Evolutionary conservation across 2,329 filamentous ascomycete species (phyloP), one percentile per base, ranked within the genome.

Genomic region (Harringtonia lauricola): DNA sequence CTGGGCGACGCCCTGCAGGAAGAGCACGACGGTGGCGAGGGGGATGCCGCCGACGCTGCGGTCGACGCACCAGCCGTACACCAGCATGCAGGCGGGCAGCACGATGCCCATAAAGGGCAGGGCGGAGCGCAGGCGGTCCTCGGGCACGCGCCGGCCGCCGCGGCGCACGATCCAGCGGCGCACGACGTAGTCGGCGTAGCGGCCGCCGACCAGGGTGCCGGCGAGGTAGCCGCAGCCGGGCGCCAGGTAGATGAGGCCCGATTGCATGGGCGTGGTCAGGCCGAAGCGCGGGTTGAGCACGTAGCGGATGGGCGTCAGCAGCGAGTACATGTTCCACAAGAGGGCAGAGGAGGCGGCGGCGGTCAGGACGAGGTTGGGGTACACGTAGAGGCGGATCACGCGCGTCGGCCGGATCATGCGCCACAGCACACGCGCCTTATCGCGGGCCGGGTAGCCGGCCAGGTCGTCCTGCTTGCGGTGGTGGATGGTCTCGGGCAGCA

Each of bases 271-370:
- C 0, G 69, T 69, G 0, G 70, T 72, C 14, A 86, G 69, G 42
- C 74, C 54, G 63, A 85, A 85, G 43, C 81, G 75, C 0, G 81
- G 81, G 53, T 85, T 85, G 17, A 86, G 66, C 13, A 84, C 74
- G 53, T 83, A 83, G 22, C 80, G 76, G 47, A 85, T 83, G 0
- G 76, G 76, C 0, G 79, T 83, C 8, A 83, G 66, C 1, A 84
- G 68, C 3, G 70, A 71, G 59, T 85, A 85, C 63, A 83, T 82
- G 58, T 84, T 85, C 77, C 79, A 86, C 14, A 85, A 72, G 1
- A 86, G 65, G 17, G 71, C 66, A 2, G 70, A 74, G 13, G 72
- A 72, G 1, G 77, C 76, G 2, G 82, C 54, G 1, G 71, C 75
- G 18, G 68, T 67, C 48, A 76, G 63, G 34, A 81, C 63, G 2